A percentile compares a stretch with the other conserved stretches of the same genome.
Conservation (phyloP, 495 filamentous ascomycete genomes). For the Glarea lozoyensis region DNA sequence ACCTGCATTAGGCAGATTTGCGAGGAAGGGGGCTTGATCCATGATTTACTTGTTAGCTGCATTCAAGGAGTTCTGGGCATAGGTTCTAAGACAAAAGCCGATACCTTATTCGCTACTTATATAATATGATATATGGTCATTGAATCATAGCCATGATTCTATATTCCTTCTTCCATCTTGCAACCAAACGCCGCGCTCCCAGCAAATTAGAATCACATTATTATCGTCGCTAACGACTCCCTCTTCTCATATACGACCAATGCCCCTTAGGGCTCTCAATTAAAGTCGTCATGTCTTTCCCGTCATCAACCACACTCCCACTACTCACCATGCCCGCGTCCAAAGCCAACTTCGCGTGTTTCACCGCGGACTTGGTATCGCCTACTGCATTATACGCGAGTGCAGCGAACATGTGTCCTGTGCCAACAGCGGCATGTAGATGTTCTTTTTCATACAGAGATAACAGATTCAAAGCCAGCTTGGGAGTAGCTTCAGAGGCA, state of each 20-base stretch:
- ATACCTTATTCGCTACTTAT: too few species aligned
- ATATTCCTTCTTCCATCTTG: too few species aligned
- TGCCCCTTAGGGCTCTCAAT: constrained; percentile 12
- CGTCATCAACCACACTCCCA: constrained; percentile 7
- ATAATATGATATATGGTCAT: too few species aligned
- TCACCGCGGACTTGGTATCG: constrained; percentile 4
- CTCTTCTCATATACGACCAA: constrained; percentile 17
- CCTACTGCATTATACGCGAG: constrained; percentile 18
- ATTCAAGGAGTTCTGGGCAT: background rate
- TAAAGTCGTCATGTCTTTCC: constrained; percentile 10
- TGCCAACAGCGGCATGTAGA: constrained; percentile 13
- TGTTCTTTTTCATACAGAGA: constrained; percentile 11
- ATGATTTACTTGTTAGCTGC: background rate
- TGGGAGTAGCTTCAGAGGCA: constrained; percentile 12
- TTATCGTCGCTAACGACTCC: background rate
- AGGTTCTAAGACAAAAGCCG: too few species aligned
- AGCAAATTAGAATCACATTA: too few species aligned
- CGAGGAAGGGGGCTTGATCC: constrained; percentile 30
- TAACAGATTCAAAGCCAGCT: constrained; percentile 10
- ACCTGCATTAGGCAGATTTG: constrained; percentile 64
- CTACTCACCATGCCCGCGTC: constrained; percentile 11
- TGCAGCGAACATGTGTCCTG: constrained; percentile 16
- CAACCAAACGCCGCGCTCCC: too few species aligned
- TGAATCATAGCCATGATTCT: too few species aligned
- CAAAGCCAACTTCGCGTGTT: constrained; percentile 14